Base-by-base conservation (phyloP, 1,284 basidiomycete species). In the Rhizoctonia solani region DNA sequence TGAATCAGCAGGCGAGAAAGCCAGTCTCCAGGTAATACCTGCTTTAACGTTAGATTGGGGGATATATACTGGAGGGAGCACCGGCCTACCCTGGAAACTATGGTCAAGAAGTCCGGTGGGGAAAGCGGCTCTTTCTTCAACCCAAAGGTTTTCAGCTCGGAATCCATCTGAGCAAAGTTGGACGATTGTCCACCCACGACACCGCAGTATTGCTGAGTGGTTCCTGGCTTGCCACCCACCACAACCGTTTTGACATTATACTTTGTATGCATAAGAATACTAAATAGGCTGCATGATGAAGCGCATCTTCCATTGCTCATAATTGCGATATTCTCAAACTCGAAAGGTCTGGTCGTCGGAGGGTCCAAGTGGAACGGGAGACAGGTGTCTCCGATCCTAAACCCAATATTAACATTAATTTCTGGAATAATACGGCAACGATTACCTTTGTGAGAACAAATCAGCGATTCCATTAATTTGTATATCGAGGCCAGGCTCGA, bases 21-120 rank as follows among this genome's bases (percentile, higher is more conserved):
- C 85, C n/a, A 87, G 78, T 61, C 85, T 77, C 84, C 85, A 87
- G 13, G 85, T 85, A 52, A 86, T 82, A 54, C 85, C 85, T 74
- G 37, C 27, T 23, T 23, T 5, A 1, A 34, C 11, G 21, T 4
- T 30, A 83, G 76, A 67, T 81, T 82, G 73, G 4, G 11, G 32
- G 32, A 34, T 84, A 84, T 13, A 79, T 80, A 56, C 81, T 70
- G 70, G n/a, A n/a, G n/a, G n/a, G n/a, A n/a, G 82, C 83, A 68
- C 2, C 69, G 66, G 61, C 71, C 27, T 49, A 49, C 56, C 68
- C 65, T 56, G 69, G 30, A 44, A 68, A 46, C 54, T 58, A 23
- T 47, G 16, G 80, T 83, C 68, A 73, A 84, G 83, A 86, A 82
- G 76, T 86, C 83, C 9, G 85, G 85, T 27, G 85, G 85, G 3